phyloP scores from a whole-genome alignment of 139 green algal species.

The Chlorella vulgaris region DNA sequence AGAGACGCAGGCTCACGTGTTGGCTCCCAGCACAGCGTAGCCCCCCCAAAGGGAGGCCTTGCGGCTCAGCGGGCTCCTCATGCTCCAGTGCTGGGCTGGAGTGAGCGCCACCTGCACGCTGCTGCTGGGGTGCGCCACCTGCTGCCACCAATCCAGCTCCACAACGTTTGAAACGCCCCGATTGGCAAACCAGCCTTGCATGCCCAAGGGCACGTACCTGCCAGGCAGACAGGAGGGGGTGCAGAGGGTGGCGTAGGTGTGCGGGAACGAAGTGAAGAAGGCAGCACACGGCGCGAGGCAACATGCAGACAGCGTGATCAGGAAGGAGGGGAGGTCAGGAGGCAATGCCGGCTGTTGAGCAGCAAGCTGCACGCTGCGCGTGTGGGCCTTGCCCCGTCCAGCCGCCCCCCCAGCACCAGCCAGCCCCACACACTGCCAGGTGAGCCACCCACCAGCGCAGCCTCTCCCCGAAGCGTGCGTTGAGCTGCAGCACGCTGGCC shows the following conservation, averaged over 20 bases:
- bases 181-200: conserved; percentile 65
- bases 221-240: not conserved
- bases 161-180: conserved; percentile 59
- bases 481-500: conserved; percentile 50
- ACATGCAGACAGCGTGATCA: too few relatives aligned
- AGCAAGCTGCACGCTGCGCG: too few relatives aligned
- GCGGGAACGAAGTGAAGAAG: not conserved
- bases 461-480: conserved; percentile 48
- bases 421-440: not conserved
- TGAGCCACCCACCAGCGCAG: conserved; percentile 42
- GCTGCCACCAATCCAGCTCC: conserved; percentile 86
- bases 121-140: conserved; percentile 42
- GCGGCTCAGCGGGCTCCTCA: conserved; percentile 49
- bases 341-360: too few relatives aligned
- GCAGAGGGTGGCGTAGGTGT: not conserved
- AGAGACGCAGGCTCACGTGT: not conserved
- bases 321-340: too few relatives aligned
- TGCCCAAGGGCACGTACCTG: conserved; percentile 78
- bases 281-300: not conserved
- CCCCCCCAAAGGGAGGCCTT: conserved; percentile 72
- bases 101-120: conserved; percentile 46
- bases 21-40: conserved; percentile 47
- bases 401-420: not conserved
- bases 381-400: not conserved
- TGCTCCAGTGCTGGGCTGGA: conserved; percentile 72